Base-by-base conservation (phyloP, 139 green algal species). In the Chlamydomonas applanata region DNA sequence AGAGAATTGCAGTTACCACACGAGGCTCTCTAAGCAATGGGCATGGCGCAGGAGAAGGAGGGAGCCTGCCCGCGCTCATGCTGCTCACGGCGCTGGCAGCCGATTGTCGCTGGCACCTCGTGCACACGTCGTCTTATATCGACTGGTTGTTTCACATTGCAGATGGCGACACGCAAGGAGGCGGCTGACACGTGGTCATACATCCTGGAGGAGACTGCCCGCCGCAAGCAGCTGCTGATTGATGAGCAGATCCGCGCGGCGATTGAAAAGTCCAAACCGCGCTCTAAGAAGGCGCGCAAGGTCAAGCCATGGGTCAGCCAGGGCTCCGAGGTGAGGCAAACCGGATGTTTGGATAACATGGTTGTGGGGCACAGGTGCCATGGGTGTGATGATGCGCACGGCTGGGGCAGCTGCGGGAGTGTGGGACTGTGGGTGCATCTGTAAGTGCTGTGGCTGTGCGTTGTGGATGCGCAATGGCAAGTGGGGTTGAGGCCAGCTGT, bases 261-360 rank as follows among this genome's bases (percentile, higher is more conserved):
- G 4, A 71, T 77, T 54, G 83, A 86, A 60, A 68, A 65, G 44
- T 40, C 73, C 29, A 79, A 82, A 73, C 83, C 83, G 11, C 56
- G 74, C 13, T 77, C 49, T 27, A 77, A 83, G 76, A 74, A 76
- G 36, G 56, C 64, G 54, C 44, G 71, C 1, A 77, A 78, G 29
- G 52, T 77, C 63, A 84, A 86, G 61, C 76, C 69, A 1, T 86
- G 79, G 83, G 29, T 71, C n/a, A 81, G 72, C 68, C 49, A 68
- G 53, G 78, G 78, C 16, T 79, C 61, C 52, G 78, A 87, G 74
- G 62, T 82, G 49, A 64, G 74, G 5, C 9, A 14, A 11, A 27
- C 9, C 13, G 54, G 54, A 4, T 27, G n/a, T 27, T 33, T 62
- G 4, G n/a, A n/a, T n/a, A n/a, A n/a, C n/a, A n/a, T n/a, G n/a